These are phyloP conservation scores for Acanthamoeba royreba DNA, from an alignment of 208 protist species.

Conservation along the genomic window DNA sequence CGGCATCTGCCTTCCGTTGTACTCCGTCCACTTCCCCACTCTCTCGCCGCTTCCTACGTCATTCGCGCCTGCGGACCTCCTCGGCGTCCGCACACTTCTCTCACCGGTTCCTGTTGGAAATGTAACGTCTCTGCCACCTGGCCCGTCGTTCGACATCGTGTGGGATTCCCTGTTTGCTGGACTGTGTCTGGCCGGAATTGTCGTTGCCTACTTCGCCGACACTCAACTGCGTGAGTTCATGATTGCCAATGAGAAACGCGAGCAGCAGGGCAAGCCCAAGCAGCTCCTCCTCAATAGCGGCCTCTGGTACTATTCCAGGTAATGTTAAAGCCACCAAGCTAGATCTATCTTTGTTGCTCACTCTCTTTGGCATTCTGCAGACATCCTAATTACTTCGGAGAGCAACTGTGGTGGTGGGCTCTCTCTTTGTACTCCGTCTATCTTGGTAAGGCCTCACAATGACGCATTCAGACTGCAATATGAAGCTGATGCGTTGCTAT, in stretches of 20 bases:
- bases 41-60: background rate
- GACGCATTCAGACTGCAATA: background rate
- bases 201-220: constrained; percentile 35
- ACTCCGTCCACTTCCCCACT: constrained; percentile 26
- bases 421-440: background rate
- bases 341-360: no score
- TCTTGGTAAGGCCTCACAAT: background rate
- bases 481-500: background rate
- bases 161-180: background rate
- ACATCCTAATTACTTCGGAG: constrained; percentile 49
- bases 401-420: constrained; percentile 40
- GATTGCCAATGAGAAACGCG: constrained; percentile 29
- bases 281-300: constrained; percentile 20
- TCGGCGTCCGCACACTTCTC: background rate
- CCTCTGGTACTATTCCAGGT: constrained; percentile 46
- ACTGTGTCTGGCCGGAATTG: constrained; percentile 3
- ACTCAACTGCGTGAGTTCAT: constrained; percentile 46
- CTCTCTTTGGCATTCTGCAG: background rate
- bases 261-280: constrained; percentile 17
- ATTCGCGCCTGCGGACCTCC: background rate
- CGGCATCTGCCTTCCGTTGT: constrained; percentile 32
- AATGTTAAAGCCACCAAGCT: no score
- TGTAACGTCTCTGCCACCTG: background rate
- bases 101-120: background rate
- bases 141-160: background rate